Evolutionary conservation across 2,329 filamentous ascomycete genomes (phyloP).

Genomic region (Sclerotiophoma versabilis): DNA sequence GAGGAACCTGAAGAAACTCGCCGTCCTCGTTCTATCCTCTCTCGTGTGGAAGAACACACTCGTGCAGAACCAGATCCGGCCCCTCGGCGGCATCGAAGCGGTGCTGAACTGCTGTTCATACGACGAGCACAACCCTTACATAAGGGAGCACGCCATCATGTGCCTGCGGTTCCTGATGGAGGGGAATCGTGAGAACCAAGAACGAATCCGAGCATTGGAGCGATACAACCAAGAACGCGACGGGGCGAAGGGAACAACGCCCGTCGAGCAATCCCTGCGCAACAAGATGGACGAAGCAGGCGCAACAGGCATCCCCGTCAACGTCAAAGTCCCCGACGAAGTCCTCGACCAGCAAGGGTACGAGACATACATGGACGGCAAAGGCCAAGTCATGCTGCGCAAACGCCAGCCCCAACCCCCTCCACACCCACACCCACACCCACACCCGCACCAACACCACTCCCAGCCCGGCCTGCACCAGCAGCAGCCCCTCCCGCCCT

Average conservation of each 20-base stretch:
- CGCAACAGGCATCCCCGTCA: slow-evolving; percentile 23
- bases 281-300: slow-evolving; percentile 16
- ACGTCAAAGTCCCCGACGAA: slow-evolving; percentile 54
- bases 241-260: slow-evolving; percentile 18
- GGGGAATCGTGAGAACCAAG: slow-evolving; percentile 75
- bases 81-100: slow-evolving; percentile 83
- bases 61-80: slow-evolving; percentile 87
- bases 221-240: slow-evolving; percentile 33
- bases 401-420: slow-evolving; percentile 46
- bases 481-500: background rate
- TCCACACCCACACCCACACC: background rate
- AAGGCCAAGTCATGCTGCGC: slow-evolving; percentile 57
- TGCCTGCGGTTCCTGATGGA: slow-evolving; percentile 67
- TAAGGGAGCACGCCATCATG: slow-evolving; percentile 76
- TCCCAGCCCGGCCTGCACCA: background rate
- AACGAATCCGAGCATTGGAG: slow-evolving; percentile 71
- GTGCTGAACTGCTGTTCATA: slow-evolving; percentile 89
- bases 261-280: slow-evolving; percentile 14
- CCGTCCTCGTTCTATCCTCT: slow-evolving; percentile 87
- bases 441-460: background rate
- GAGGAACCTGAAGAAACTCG: slow-evolving; percentile 90
- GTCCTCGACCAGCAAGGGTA: slow-evolving; percentile 58
- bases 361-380: slow-evolving; percentile 59
- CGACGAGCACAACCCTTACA: slow-evolving; percentile 92
- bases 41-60: slow-evolving; percentile 85